Evolutionary conservation across 805 yeast genomes (phyloP), one percentile per base, ranked within the genome.

Genomic region (Ogataea chonburiensis): DNA sequence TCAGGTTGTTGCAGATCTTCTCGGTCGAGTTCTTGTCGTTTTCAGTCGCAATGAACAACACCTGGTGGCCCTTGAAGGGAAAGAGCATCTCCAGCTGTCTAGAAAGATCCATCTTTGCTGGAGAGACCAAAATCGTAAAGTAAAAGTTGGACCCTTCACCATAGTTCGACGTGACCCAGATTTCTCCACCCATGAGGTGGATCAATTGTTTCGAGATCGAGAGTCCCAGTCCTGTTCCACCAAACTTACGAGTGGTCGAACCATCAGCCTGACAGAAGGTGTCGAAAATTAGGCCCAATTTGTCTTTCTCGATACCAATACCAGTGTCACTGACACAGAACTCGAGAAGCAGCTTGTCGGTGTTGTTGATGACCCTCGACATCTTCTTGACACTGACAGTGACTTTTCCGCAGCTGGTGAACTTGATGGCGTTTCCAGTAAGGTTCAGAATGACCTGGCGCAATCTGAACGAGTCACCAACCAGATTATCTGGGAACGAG

Each of bases 261-360:
- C 96, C 96, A 63, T 86, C 96, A 7, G 95, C 95, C 60, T 86
- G 95, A 49, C 95, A 83, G 66, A 86, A 86, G 3, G 91, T 86
- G 54, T 86, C 95, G 54, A 86, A 86, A 50, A 86, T 87, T 26
- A 87, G 70, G 20, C 86, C 95, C 23, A 86, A 68, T 55, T 86
- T 86, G 53, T 87, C 95, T 54, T 77, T 78, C 52, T 81, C 86
- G 49, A 86, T 86, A 48, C 96, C 96, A 47, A 87, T 86, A 57
- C 95, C 94, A 1, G 95, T 86, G 59, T 86, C 96, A 49, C 86
- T 75, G 7, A 86, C 95, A 63, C 95, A 85, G 53, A 87, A 83
- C 59, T 86, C 91, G 31, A 86, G 68, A 28, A 73, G 60, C 31
- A 78, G 57, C 58, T 77, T 76, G 38, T 71, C 75, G n/a, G 69